phyloP scores from a whole-genome alignment of 1,139 yeast species.

The Taiozyma sp. region DNA sequence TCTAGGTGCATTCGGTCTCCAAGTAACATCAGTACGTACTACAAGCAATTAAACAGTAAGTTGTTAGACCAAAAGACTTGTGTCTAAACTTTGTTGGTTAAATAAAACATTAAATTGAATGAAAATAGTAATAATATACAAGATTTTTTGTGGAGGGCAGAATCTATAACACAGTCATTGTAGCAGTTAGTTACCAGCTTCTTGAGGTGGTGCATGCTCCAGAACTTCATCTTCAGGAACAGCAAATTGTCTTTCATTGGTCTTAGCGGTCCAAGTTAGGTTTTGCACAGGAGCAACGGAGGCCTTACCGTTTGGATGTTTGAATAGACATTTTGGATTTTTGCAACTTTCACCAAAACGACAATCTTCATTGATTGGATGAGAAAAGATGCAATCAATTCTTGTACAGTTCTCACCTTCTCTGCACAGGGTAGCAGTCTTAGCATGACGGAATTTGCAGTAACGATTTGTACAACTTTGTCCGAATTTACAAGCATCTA shows the following conservation, averaged over 20 bases:
- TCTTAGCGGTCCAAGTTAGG: slow-evolving; percentile 25
- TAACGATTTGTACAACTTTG: slow-evolving; percentile 66
- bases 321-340: slow-evolving; percentile 63
- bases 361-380: slow-evolving; percentile 76
- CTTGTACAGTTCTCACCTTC: slow-evolving; percentile 75
- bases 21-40: not conserved
- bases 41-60: not conserved
- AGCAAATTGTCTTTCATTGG: slow-evolving; percentile 66
- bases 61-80: not conserved
- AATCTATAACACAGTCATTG: not conserved
- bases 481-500: slow-evolving; percentile 84
- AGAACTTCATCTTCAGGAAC: slow-evolving; percentile 72
- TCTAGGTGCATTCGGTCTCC: too few species aligned
- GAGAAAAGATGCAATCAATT: slow-evolving; percentile 76
- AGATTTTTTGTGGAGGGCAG: not conserved
- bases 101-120: not conserved
- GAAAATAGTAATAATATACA: not conserved
- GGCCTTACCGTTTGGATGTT: slow-evolving; percentile 74
- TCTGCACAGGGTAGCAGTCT: slow-evolving; percentile 68
- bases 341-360: slow-evolving; percentile 74
- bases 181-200: slow-evolving; percentile 12
- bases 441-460: slow-evolving; percentile 85
- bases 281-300: slow-evolving; percentile 10
- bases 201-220: slow-evolving; percentile 61
- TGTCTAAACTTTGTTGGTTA: not conserved